Conservation (phyloP, 208 protist species). For the Hexamita inflata region DNA sequence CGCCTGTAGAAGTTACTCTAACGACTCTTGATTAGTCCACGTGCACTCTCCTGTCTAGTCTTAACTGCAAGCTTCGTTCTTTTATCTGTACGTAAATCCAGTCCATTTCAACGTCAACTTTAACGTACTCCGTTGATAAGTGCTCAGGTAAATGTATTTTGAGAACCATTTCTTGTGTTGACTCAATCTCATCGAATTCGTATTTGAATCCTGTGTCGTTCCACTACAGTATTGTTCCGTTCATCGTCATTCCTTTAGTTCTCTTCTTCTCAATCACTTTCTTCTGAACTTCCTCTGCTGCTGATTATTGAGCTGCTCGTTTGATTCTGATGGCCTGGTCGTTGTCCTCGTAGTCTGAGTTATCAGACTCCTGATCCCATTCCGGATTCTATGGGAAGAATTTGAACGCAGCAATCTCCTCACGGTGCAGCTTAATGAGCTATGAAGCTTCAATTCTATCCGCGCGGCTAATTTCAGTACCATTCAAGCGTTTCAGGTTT, state of each 20-base stretch:
- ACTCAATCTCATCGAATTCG: background rate
- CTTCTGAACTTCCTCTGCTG: background rate
- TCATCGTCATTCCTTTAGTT: background rate
- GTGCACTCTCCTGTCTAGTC: background rate
- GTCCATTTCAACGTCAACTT: background rate
- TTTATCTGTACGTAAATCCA: background rate
- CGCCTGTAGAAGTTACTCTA: background rate
- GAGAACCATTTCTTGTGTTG: background rate
- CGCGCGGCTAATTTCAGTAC: background rate
- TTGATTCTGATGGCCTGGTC: background rate
- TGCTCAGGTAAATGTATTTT: constrained; percentile 1
- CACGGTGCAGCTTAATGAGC: no score
- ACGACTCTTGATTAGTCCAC: no score
- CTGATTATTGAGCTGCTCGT: constrained; percentile 14
- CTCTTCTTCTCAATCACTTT: background rate
- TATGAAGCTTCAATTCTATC: background rate
- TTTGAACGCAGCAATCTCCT: background rate
- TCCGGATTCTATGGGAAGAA: background rate
- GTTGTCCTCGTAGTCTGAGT: constrained; percentile 15
- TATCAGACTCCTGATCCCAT: background rate
- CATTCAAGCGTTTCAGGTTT: background rate
- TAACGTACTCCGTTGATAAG: background rate
- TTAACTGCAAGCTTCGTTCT: background rate
- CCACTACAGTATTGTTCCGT: background rate
- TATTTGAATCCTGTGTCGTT: background rate